phyloP scores from a whole-genome alignment of 371 early-diverging fungal genomes.

The Mortierella sp. region DNA sequence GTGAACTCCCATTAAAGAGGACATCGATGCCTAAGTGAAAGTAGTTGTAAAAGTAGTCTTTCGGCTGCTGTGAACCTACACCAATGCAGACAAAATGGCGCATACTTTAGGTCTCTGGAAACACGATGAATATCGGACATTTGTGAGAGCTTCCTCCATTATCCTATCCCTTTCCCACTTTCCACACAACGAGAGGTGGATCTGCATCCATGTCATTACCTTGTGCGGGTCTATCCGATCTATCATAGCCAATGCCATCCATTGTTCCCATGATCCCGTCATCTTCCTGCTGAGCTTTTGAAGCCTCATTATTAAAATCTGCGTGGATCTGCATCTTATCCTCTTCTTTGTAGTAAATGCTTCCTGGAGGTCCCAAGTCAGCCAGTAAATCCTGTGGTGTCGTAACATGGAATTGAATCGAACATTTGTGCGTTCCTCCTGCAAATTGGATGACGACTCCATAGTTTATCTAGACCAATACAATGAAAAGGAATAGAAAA shows the following conservation, averaged over 20 bases:
- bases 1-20: slow-evolving; percentile 73
- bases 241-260: slow-evolving; percentile 47
- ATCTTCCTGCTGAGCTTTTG: slow-evolving; percentile 26
- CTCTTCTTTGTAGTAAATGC: slow-evolving; percentile 73
- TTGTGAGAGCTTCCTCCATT: too few relatives aligned
- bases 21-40: slow-evolving; percentile 81
- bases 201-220: slow-evolving; percentile 11
- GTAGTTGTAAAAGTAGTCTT: slow-evolving; percentile 77
- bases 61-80: slow-evolving; percentile 55
- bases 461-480: slow-evolving; percentile 26
- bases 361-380: slow-evolving; percentile 73
- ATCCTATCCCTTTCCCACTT: too few relatives aligned
- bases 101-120: too few relatives aligned
- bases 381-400: slow-evolving; percentile 77
- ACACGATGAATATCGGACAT: too few relatives aligned
- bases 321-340: slow-evolving; percentile 82
- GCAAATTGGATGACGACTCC: slow-evolving; percentile 41
- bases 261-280: slow-evolving; percentile 36
- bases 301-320: slow-evolving; percentile 17
- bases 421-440: slow-evolving; percentile 33
- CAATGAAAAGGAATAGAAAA: background rate
- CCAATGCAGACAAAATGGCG: too few relatives aligned
- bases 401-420: slow-evolving; percentile 59
- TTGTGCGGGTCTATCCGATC: slow-evolving; percentile 29
- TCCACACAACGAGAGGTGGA: too few relatives aligned